Evolutionary conservation across 306 rosid species (phyloP), one percentile per base, ranked within the genome.

Genomic region (Cucurbita maxima): DNA sequence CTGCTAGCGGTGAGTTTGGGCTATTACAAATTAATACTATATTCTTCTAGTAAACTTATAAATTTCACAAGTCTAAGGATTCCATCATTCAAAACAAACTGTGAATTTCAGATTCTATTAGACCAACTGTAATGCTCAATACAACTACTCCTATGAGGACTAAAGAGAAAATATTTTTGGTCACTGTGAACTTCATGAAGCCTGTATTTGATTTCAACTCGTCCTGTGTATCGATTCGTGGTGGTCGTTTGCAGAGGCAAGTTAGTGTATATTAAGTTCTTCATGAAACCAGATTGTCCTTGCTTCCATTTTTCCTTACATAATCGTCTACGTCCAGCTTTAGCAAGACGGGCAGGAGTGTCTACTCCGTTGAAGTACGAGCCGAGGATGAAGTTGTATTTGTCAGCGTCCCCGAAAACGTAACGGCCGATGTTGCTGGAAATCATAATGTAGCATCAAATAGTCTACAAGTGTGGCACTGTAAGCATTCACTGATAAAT

Each of bases 401-500:
- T 51, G 80, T 90, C 77, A 75, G 77, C 56, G 88, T 93, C 74
- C 98, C 96, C 1, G 97, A 83, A 79, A 93, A 90, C 53, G 79
- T 79, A 73, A 87, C 98, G 3, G 68, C 10, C 4, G 98, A 93
- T 79, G 84, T 93, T 80, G 85, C 97, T 50, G 98, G 97, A 76
- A 93, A 93, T 83, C 82, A 76, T 83, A 93, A 93, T 81, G 83
- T 88, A 36, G 87, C 94, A 73, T 93, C 98, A 76, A 90, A 90
- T 87, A 87, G 87, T 84, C 90, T 93, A 71, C 85, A 80, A 86
- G 90, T 93, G 85, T 84, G 85, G 85, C 98, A 87, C 77, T 93
- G 98, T 93, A 90, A 93, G 87, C 88, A 62, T 70, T 75, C 60
- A 67, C 2, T 7, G 10, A 67, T 13, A 44, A 45, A 45, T 67